These are phyloP conservation scores for Emergomyces pasteurianus DNA, from an alignment of 2,329 filamentous ascomycete genomes.

Conservation along the genomic window DNA sequence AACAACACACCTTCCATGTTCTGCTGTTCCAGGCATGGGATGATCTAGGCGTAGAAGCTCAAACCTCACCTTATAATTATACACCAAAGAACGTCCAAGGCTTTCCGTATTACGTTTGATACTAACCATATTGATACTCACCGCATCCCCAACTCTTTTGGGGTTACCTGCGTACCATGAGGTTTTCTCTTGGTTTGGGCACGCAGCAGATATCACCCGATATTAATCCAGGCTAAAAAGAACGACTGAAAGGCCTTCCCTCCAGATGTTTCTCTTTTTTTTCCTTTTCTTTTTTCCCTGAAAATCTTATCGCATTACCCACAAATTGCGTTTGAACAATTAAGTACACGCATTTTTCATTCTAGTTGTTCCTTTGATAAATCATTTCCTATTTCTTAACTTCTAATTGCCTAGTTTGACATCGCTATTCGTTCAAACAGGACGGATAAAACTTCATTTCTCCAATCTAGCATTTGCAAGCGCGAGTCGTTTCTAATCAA, in stretches of 20 bases:
- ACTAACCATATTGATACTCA: neutral
- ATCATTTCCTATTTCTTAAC: neutral
- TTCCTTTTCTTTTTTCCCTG: neutral
- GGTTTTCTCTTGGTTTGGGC: neutral
- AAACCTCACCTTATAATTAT: neutral
- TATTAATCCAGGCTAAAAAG: neutral
- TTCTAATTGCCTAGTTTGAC: slow-evolving; percentile 4
- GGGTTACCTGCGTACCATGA: neutral
- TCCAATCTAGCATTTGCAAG: slow-evolving; percentile 35
- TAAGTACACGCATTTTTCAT: slow-evolving; percentile 5
- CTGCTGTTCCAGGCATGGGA: too few relatives aligned
- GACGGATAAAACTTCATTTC: slow-evolving; percentile 14
- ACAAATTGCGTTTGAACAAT: neutral
- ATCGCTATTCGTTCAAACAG: neutral
- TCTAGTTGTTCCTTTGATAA: slow-evolving; percentile 12
- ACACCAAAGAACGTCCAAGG: neutral
- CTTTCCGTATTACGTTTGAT: neutral
- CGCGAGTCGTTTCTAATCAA: slow-evolving; percentile 27
- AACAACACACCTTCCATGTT: neutral
- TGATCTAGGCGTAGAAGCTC: neutral
- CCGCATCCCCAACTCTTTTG: neutral
- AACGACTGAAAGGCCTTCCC: neutral
- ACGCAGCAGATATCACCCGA: neutral
- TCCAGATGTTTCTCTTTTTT: neutral
- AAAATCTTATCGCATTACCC: neutral